Evolutionary conservation across 257 asterid genomes (phyloP).

Genomic region (Solanum sitiens): DNA sequence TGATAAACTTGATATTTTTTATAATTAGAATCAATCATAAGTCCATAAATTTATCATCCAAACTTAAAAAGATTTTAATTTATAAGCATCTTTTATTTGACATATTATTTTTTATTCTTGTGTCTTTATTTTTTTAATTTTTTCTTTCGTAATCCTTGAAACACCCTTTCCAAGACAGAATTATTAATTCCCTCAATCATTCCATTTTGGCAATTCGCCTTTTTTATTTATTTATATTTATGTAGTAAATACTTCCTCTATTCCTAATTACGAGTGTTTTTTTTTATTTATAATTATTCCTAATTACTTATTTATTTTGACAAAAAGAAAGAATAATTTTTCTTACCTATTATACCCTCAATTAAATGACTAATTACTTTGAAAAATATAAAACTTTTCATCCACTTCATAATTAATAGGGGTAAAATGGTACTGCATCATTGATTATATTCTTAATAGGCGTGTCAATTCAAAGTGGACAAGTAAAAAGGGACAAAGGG

Average conservation of each 20-base stretch:
- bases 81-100: background rate
- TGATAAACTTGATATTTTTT: background rate
- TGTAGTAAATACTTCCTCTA: background rate
- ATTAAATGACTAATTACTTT: no score
- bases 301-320: no score
- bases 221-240: background rate
- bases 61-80: background rate
- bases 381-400: no score
- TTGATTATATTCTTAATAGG: no score
- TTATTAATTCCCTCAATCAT: background rate
- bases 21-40: background rate
- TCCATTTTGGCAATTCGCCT: background rate
- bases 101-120: background rate
- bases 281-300: no score
- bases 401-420: no score
- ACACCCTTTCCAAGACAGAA: background rate
- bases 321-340: no score
- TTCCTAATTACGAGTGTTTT: no score
- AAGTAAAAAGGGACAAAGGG: no score
- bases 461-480: no score
- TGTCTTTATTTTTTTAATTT: background rate
- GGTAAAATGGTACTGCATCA: no score
- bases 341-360: no score
- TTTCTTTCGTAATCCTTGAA: background rate
- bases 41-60: background rate